Evolutionary conservation across 306 rosid genomes (phyloP), one percentile per base, ranked within the genome.

Genomic region (Trichosanthes truncata): DNA sequence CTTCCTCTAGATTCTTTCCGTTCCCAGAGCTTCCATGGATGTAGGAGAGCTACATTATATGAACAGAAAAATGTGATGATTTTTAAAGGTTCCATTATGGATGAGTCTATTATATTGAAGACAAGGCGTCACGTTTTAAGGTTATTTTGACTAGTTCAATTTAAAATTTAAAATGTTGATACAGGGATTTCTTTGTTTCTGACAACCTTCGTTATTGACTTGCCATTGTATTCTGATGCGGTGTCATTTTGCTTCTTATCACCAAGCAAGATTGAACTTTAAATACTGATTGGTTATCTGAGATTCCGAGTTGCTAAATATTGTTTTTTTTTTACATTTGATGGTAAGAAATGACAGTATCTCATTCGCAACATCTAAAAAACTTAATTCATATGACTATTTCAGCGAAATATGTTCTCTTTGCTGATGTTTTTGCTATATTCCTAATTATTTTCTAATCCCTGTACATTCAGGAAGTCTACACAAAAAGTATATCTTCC

Each of bases 401-500:
- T 23, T 69, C 36, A 69, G 36, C 43, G 49, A 38, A 36, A 36
- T 25, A 17, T 43, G 33, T 71, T 45, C 56, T 43, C 38, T 71
- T 45, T 71, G 36, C 40, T 73, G 12, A 46, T 17, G 25, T 15
- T 73, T 25, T 14, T 46, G 51, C 41, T 18, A 7, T 73, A 48
- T 73, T 8, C 3, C 77, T 46, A n/a, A 40, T 68, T 20, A 13
- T 45, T 72, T 72, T 14, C 38, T 46, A 15, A 45, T 73, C 49
- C 45, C 49, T 7, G 33, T 35, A 7, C 74, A 38, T 83, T 31
- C 88, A 87, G 93, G 88, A 89, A 66, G 90, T 89, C 80, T 89
- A 89, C 72, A 66, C 45, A 5, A 84, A 84, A 79, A 69, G 90
- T 77, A 84, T 89, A 72, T 85, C 88, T 60, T 84, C 89, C 10